These are phyloP conservation scores for Ceratobasidium sp. DNA, from an alignment of 1,284 basidiomycete species.

Conservation along the genomic window DNA sequence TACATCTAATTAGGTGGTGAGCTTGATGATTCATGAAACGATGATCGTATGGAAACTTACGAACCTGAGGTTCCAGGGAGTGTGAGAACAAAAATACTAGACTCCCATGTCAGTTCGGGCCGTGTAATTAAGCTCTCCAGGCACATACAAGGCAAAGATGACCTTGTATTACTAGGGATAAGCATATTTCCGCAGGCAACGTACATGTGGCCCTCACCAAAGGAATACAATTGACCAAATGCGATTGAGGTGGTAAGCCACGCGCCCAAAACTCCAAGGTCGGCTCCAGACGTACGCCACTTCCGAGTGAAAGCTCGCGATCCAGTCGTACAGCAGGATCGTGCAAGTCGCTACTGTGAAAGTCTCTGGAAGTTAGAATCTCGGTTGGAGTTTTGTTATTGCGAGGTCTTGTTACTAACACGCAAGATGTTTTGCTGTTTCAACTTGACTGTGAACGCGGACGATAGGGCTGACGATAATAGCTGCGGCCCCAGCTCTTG, in stretches of 20 bases:
- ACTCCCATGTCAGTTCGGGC: background rate
- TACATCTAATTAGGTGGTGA: conserved; percentile 11
- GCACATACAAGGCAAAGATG: conserved; percentile 9
- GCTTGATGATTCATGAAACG: background rate
- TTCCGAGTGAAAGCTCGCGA: conserved; percentile 12
- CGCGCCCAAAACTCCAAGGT: conserved; percentile 24
- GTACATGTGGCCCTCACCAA: conserved; percentile 17
- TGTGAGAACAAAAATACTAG: conserved; percentile 26
- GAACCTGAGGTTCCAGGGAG: conserved; percentile 3
- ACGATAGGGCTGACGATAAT: background rate
- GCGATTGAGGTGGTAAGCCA: conserved; percentile 19
- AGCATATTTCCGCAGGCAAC: background rate
- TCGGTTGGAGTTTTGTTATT: too few relatives aligned
- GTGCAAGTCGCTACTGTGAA: conserved; percentile 19
- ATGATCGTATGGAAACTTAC: background rate
- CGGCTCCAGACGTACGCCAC: conserved; percentile 9
- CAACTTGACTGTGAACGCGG: background rate
- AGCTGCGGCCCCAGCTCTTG: background rate
- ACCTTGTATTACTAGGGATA: conserved; percentile 8
- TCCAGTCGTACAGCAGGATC: conserved; percentile 21
- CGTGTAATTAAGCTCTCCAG: background rate
- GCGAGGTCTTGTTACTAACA: background rate
- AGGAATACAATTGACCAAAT: conserved; percentile 25
- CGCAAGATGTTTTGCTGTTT: conserved; percentile 3
- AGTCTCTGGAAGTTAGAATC: background rate